Evolutionary conservation across 305 asterid genomes (phyloP).

Genomic region (Fraxinus xanthoxyloides): DNA sequence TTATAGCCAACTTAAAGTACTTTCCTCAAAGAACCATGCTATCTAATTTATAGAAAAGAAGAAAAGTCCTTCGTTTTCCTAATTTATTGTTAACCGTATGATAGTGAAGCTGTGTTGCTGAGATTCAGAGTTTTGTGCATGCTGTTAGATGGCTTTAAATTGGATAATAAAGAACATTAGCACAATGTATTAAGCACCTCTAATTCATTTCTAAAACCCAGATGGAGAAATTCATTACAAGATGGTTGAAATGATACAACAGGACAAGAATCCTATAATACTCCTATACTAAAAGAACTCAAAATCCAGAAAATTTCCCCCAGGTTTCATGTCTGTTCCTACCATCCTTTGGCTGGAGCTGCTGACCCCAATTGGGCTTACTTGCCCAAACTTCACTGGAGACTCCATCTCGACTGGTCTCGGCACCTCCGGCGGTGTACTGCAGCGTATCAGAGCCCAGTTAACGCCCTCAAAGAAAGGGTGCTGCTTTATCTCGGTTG

Average conservation of each 20-base stretch:
- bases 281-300: constrained; percentile 82
- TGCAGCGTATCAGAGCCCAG: constrained; percentile 94
- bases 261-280: constrained; percentile 26
- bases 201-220: neutral
- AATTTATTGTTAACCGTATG: neutral
- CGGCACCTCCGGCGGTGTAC: constrained; percentile 96
- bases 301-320: constrained; percentile 93
- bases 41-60: neutral
- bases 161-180: neutral
- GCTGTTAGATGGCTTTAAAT: neutral
- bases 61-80: neutral
- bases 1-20: neutral
- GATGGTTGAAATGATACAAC: constrained; percentile 19
- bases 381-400: constrained; percentile 54
- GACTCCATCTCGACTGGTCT: constrained; percentile 72
- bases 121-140: neutral
- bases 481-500: constrained; percentile 91
- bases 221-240: neutral
- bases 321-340: constrained; percentile 65
- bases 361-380: constrained; percentile 49
- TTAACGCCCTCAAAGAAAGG: constrained; percentile 94
- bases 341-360: constrained; percentile 56
- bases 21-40: neutral
- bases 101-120: neutral
- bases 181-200: neutral